Base-by-base conservation (phyloP, 352 stramenopile species). In the Phytophthora foliorum region DNA sequence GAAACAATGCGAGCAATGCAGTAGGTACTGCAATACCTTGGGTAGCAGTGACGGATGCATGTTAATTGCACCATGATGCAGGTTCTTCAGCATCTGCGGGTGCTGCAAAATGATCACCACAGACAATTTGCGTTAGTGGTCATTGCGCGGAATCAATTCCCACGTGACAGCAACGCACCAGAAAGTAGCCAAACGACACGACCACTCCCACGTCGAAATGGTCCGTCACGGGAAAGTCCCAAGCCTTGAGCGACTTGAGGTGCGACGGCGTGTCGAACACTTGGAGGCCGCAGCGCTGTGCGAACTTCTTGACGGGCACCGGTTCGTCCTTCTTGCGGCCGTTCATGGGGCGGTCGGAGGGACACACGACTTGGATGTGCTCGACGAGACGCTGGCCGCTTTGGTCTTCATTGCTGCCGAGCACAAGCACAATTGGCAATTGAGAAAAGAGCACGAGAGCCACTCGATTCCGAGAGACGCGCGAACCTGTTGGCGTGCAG, bases 111-210 rank as follows among this genome's bases (percentile, higher is more conserved):
- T 24, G 25, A 45, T 50, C 31, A 46, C 36, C 16, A 49, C 21
- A 45, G 22, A 54, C 29, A 63, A 27, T 21, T 14, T 38, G n/a
- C 29, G 19, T 67, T 21, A 66, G 42, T 60, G 7, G n/a, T 22
- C 53, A 42, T 42, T 16, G 9, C 46, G 52, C 27, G 8, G 50
- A 39, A 63, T 22, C 19, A 44, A 31, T 19, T 24, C 8, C 36
- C 9, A 22, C 17, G 7, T 24, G 5, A 48, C 16, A 31, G 21
- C 13, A 51, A 63, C 69, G 36, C 63, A 90, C 83, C 51, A 95
- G 56, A 39, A 94, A 94, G 75, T 95, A 95, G 9, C 90, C 90
- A 57, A 97, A 97, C 3, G 89, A 96, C n/a, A 96, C 89, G 36
- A 97, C 90, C 2, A 97, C 88, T 8, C 88, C 90, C 7, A 97